A percentile compares a stretch with the other conserved stretches of the same genome.
Conservation (phyloP, 1,139 yeast genomes). For the Suhomyces guaymorum region DNA sequence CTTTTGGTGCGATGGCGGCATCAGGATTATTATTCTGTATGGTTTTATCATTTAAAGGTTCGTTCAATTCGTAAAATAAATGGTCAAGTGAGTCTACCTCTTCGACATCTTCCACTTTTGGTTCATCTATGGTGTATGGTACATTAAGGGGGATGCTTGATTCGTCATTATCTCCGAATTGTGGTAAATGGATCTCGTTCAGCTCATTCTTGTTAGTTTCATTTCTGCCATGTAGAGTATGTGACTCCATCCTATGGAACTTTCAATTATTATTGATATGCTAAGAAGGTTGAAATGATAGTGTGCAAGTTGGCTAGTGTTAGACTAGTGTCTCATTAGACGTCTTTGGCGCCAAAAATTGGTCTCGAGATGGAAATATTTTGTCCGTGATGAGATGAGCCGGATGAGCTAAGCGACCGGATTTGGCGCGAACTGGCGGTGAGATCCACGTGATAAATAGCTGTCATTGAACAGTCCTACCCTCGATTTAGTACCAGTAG, state of each 20-base stretch:
- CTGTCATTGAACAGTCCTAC: too few relatives aligned
- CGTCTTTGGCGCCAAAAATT: not conserved
- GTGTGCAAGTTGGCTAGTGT: too few relatives aligned
- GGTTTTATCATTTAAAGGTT: not conserved
- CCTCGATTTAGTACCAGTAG: too few relatives aligned
- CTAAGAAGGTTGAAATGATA: too few relatives aligned
- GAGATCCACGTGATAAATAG: not conserved
- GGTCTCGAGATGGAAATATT: conserved; percentile 1
- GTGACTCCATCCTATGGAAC: conserved; percentile 5
- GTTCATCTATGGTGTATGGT: too few relatives aligned
- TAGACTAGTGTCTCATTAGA: not conserved
- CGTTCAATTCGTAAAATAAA: conserved; percentile 11
- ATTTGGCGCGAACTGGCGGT: not conserved
- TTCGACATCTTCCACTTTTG: too few relatives aligned
- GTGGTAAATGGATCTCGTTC: conserved; percentile 5
- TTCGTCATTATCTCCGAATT: too few relatives aligned
- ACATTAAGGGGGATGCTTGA: too few relatives aligned
- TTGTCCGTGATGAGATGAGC: conserved; percentile 7
- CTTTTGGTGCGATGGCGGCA: too few relatives aligned
- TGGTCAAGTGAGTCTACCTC: conserved; percentile 10
- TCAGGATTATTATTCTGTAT: too few relatives aligned
- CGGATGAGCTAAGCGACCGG: conserved; percentile 2
- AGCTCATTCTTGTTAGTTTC: conserved; percentile 6
- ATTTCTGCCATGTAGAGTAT: not conserved
- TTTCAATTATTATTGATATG: too few relatives aligned